These are phyloP conservation scores for Scheffersomyces titani DNA, from an alignment of 1,139 yeast species.

Conservation along the genomic window DNA sequence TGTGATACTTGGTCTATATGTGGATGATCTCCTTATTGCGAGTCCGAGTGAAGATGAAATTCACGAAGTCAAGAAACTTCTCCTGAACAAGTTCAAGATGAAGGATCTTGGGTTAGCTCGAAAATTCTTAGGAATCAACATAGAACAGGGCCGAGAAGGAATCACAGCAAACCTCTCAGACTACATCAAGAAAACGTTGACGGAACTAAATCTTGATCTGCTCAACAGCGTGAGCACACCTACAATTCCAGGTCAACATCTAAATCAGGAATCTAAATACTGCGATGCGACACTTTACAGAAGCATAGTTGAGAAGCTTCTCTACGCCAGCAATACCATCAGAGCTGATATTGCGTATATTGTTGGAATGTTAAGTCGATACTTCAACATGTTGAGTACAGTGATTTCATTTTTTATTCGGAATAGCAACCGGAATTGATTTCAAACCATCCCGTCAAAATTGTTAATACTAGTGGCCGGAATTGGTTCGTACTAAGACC, in stretches of 20 bases:
- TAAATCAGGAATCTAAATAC: not conserved
- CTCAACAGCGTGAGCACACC: not conserved
- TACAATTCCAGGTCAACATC: not conserved
- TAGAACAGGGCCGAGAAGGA: not conserved
- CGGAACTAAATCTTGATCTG: not conserved
- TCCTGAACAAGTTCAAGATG: slow-evolving; percentile 2
- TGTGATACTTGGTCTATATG: not conserved
- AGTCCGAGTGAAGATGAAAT: slow-evolving; percentile 1
- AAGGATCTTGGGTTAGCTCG: slow-evolving; percentile 1
- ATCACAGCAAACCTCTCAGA: not conserved
- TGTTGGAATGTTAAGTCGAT: slow-evolving; percentile 3
- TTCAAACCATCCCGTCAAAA: too few species aligned
- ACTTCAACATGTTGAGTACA: too few species aligned
- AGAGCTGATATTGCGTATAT: slow-evolving; percentile 6
- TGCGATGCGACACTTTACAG: slow-evolving; percentile 1
- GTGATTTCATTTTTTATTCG: too few species aligned
- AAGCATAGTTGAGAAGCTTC: slow-evolving; percentile 5
- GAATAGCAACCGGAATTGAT: too few species aligned
- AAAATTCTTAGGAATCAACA: slow-evolving; percentile 1
- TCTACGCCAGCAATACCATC: slow-evolving; percentile 5
- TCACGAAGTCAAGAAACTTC: slow-evolving; percentile 1
- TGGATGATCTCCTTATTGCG: slow-evolving; percentile 8
- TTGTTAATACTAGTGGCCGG: too few species aligned
- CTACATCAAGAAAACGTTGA: not conserved
- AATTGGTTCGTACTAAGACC: too few species aligned